Conservation (phyloP, 441 rosid species). For the Pelargonium australe region DNA sequence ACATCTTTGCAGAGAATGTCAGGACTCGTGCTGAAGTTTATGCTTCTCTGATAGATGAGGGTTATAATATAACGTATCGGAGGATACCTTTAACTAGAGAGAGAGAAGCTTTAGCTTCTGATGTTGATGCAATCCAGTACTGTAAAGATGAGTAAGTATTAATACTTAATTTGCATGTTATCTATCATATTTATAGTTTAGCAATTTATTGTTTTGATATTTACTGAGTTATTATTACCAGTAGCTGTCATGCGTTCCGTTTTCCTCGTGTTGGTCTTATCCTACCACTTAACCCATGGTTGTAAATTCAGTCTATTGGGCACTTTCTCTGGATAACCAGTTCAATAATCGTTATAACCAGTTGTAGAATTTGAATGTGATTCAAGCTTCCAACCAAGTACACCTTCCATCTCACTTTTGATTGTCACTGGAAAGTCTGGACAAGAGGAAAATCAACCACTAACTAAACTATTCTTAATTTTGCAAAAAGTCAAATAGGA, state of each 20-base stretch:
- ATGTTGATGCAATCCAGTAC: conserved; percentile 80
- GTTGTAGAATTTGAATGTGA: background rate
- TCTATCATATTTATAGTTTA: conserved; percentile 1
- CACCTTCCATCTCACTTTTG: too few relatives aligned
- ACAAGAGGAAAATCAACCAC: too few relatives aligned
- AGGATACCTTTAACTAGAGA: conserved; percentile 95
- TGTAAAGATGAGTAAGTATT: conserved; percentile 71
- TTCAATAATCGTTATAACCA: too few relatives aligned
- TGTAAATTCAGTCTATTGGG: background rate
- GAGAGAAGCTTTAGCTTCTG: conserved; percentile 90
- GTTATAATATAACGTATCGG: conserved; percentile 58
- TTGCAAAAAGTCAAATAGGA: too few relatives aligned
- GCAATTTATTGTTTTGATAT: background rate
- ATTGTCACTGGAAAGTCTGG: too few relatives aligned
- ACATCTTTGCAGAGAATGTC: conserved; percentile 71
- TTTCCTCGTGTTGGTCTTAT: background rate
- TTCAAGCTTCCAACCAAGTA: background rate
- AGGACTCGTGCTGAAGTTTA: conserved; percentile 94
- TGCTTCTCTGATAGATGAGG: conserved; percentile 62
- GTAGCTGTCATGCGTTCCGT: background rate
- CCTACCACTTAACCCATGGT: background rate
- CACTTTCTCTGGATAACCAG: too few relatives aligned
- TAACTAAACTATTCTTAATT: too few relatives aligned
- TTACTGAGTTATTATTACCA: conserved; percentile 11
- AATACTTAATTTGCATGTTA: conserved; percentile 9